A percentile compares a stretch with the other conserved stretches of the same genome.
Conservation (phyloP, 225 moss, liverwort and hornwort genomes). For the Pseudoscleropodium purum region DNA sequence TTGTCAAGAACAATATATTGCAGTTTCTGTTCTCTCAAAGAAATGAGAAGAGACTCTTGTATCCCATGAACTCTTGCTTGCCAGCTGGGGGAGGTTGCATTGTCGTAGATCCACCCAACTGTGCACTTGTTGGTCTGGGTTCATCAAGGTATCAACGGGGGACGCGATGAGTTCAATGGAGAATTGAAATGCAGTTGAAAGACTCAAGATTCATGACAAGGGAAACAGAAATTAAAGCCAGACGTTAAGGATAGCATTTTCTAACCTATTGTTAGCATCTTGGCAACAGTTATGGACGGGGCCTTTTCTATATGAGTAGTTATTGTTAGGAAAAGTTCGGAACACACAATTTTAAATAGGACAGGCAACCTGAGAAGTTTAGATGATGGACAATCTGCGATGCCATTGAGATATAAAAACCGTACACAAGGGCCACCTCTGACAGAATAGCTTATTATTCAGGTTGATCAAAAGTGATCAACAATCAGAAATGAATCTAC, state of each 20-base stretch:
- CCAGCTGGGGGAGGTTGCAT: constrained; percentile 17
- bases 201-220: not conserved
- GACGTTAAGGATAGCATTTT: not conserved
- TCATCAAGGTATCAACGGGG: not conserved
- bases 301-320: not conserved
- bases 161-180: not conserved
- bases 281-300: not conserved
- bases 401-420: not conserved
- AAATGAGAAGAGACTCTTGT: constrained; percentile 53
- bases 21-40: constrained; percentile 15
- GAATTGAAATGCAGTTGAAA: not conserved
- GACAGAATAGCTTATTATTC: not conserved
- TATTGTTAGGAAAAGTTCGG: not conserved
- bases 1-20: not conserved
- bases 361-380: not conserved
- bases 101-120: not conserved
- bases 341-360: not conserved
- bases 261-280: not conserved
- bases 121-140: constrained; percentile 18
- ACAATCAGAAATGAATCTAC: constrained; percentile 3
- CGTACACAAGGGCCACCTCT: not conserved
- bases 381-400: not conserved
- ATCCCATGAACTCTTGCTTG: constrained; percentile 44
- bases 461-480: not conserved
- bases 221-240: not conserved